phyloP scores from a whole-genome alignment of 345 rosid genomes.

The Hevea brasiliensis region DNA sequence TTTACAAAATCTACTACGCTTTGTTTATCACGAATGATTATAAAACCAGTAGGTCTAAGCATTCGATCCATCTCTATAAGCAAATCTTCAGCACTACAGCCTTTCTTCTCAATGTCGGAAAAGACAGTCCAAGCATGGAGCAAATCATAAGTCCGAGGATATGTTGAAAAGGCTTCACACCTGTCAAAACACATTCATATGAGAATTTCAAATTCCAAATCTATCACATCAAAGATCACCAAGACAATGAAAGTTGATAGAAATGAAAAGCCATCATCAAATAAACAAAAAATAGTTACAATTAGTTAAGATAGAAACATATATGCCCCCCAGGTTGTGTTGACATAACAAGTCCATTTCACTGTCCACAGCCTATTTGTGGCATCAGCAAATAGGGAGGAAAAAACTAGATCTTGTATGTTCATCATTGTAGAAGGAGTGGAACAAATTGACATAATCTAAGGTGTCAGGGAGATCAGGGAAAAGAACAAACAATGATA shows the following conservation, averaged over 20 bases:
- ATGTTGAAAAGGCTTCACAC: constrained; percentile 92
- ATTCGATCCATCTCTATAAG: constrained; percentile 91
- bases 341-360: too few species aligned
- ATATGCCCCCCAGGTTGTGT: too few species aligned
- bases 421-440: too few species aligned
- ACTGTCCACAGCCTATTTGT: too few species aligned
- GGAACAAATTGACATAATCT: not conserved
- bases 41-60: constrained; percentile 80
- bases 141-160: constrained; percentile 84
- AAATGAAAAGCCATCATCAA: not conserved
- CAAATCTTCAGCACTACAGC: constrained; percentile 79
- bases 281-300: not conserved
- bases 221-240: not conserved
- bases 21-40: constrained; percentile 71
- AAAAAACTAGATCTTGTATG: too few species aligned
- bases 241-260: not conserved
- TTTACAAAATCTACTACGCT: constrained; percentile 55
- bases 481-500: not conserved
- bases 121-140: constrained; percentile 25
- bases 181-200: constrained; percentile 33
- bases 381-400: too few species aligned
- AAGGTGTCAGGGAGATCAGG: not conserved
- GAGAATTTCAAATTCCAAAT: not conserved
- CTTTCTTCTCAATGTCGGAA: constrained; percentile 49
- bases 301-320: not conserved